phyloP scores from a whole-genome alignment of 257 asterid species.

The Rauvolfia tetraphylla region DNA sequence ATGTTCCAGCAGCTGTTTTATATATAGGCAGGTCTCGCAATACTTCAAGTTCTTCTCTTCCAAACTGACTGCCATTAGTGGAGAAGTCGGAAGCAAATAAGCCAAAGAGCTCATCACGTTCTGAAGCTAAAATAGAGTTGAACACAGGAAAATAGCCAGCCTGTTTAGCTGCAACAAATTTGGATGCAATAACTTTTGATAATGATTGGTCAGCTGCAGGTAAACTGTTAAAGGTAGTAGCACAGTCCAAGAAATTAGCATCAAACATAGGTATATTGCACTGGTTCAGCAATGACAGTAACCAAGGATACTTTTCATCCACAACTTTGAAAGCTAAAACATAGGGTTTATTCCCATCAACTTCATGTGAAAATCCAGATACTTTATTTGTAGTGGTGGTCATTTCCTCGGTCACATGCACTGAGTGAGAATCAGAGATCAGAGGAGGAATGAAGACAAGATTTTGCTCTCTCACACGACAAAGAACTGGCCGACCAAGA shows the following conservation, averaged over 20 bases:
- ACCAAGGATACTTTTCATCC: constrained; percentile 75
- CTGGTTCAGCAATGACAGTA: constrained; percentile 73
- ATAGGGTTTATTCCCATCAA: constrained; percentile 42
- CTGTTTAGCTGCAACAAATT: constrained; percentile 81
- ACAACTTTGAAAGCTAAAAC: constrained; percentile 42
- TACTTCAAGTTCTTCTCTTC: constrained; percentile 72
- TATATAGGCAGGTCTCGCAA: constrained; percentile 82
- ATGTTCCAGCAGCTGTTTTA: constrained; percentile 70
- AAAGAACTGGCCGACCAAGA: constrained; percentile 91
- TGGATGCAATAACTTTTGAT: constrained; percentile 64
- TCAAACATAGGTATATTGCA: constrained; percentile 83
- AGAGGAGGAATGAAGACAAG: constrained; percentile 76
- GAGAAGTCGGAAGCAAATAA: constrained; percentile 70
- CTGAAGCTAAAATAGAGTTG: constrained; percentile 49
- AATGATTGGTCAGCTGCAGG: constrained; percentile 66
- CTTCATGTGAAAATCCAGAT: constrained; percentile 36
- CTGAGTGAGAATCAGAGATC: constrained; percentile 27
- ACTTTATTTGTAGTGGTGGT: constrained; percentile 25
- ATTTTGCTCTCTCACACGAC: constrained; percentile 76
- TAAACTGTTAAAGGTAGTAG: constrained; percentile 60
- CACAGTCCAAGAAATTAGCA: constrained; percentile 74
- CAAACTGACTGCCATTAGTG: constrained; percentile 50
- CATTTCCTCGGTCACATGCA: constrained; percentile 33
- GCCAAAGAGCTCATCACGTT: constrained; percentile 65
- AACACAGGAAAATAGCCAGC: constrained; percentile 74